These are phyloP conservation scores for Schizosaccharomyces osmophilus DNA, from an alignment of 805 yeast species.

Conservation along the genomic window DNA sequence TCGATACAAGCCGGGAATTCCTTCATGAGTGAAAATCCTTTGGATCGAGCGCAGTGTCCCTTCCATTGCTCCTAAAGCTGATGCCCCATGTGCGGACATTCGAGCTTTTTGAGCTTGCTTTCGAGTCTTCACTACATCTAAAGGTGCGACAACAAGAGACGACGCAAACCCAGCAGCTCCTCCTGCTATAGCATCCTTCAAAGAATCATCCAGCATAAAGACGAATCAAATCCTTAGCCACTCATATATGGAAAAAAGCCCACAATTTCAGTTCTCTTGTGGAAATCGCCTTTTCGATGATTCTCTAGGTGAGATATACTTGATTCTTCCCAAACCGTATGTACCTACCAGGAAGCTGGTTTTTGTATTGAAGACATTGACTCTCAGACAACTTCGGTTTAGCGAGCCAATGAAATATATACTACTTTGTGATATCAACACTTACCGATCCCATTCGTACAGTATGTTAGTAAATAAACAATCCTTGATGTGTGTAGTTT, in stretches of 20 bases:
- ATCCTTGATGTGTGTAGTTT: no score
- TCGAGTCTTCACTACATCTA: slow-evolving; percentile 86
- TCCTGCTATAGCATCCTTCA: slow-evolving; percentile 46
- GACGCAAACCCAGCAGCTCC: slow-evolving; percentile 84
- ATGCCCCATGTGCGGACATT: slow-evolving; percentile 6
- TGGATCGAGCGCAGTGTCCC: not conserved
- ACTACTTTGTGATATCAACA: no score
- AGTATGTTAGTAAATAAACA: no score
- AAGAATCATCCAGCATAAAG: not conserved
- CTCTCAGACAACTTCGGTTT: no score
- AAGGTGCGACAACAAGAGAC: slow-evolving; percentile 77
- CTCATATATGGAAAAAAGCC: not conserved
- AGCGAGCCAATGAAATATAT: no score
- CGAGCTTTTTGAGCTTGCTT: slow-evolving; percentile 69
- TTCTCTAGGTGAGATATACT: no score
- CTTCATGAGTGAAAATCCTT: slow-evolving; percentile 50
- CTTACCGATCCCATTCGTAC: no score
- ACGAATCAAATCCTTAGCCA: not conserved
- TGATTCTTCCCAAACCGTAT: no score
- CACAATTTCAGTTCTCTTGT: not conserved
- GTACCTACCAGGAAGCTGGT: no score
- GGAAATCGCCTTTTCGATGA: no score
- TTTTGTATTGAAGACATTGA: no score
- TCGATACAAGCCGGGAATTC: slow-evolving; percentile 58
- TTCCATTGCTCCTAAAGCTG: not conserved